phyloP scores from a whole-genome alignment of 73 alveolate genomes.

The Paraurostyla sp. region DNA sequence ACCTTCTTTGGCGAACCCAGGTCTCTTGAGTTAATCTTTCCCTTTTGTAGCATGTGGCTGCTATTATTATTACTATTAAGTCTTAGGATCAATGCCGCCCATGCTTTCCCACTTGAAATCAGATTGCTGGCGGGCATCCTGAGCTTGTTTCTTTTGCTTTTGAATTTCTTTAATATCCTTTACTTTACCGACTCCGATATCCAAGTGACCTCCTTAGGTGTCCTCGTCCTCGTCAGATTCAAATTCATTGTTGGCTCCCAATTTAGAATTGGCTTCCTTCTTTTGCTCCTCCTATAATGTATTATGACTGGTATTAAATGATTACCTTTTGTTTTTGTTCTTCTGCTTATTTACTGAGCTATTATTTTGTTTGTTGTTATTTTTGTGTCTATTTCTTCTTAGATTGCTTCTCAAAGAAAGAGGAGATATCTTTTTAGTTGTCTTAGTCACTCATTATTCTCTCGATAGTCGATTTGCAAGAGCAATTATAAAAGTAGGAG shows the following conservation, averaged over 20 bases:
- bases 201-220: neutral
- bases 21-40: neutral
- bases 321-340: constrained; percentile 7
- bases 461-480: neutral
- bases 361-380: neutral
- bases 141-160: constrained; percentile 2
- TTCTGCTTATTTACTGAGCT: neutral
- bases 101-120: constrained; percentile 48
- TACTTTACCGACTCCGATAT: constrained; percentile 33
- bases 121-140: constrained; percentile 7
- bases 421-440: constrained; percentile 12
- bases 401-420: constrained; percentile 11
- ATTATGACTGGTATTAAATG: neutral
- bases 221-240: constrained; percentile 44
- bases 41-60: neutral
- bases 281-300: constrained; percentile 19
- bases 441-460: neutral
- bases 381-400: neutral
- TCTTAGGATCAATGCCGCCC: neutral
- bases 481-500: neutral
- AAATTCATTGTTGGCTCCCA: constrained; percentile 8
- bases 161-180: constrained; percentile 38
- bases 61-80: neutral
- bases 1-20: neutral
- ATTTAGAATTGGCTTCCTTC: neutral